Evolutionary conservation across 768 basidiomycete species (phyloP).

Genomic region (Candolleomyces efflorescens): DNA sequence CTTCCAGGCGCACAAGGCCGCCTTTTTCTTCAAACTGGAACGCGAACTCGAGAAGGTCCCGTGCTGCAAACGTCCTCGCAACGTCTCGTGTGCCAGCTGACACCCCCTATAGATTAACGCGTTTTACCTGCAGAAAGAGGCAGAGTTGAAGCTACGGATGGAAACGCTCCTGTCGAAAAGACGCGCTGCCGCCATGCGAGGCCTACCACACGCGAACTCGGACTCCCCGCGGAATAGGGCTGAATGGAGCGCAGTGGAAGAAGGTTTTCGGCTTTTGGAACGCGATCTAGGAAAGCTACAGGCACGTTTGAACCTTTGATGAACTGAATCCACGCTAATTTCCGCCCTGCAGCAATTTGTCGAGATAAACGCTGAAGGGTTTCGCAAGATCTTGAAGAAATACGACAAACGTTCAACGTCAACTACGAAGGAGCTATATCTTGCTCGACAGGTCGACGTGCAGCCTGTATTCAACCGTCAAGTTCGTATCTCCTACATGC

Average conservation of each 20-base stretch:
- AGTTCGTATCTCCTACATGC: slow-evolving; percentile 36
- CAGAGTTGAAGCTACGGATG: slow-evolving; percentile 86
- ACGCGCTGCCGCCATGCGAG: slow-evolving; percentile 71
- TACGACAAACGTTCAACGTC: slow-evolving; percentile 97
- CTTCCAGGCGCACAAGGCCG: slow-evolving; percentile 93
- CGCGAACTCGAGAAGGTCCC: slow-evolving; percentile 93
- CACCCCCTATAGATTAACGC: slow-evolving; percentile 74
- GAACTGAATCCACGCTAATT: background rate
- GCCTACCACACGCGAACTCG: slow-evolving; percentile 63
- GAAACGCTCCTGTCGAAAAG: slow-evolving; percentile 93
- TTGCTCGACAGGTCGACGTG: slow-evolving; percentile 96
- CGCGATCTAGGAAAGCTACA: slow-evolving; percentile 93
- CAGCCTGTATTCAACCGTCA: slow-evolving; percentile 97
- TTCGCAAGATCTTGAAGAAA: slow-evolving; percentile 96
- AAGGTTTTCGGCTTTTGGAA: slow-evolving; percentile 92
- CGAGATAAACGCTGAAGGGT: slow-evolving; percentile 95
- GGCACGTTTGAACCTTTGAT: slow-evolving; percentile 38
- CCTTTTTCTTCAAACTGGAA: slow-evolving; percentile 98
- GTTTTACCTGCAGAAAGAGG: slow-evolving; percentile 97
- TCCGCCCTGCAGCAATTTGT: slow-evolving; percentile 74
- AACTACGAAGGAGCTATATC: slow-evolving; percentile 93
- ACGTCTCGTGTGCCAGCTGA: slow-evolving; percentile 7
- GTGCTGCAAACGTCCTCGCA: slow-evolving; percentile 10
- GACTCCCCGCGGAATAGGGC: slow-evolving; percentile 63
- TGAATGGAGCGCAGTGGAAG: slow-evolving; percentile 95